phyloP scores from a whole-genome alignment of 164 flowering plant genomes.

The Taxillus chinensis region DNA sequence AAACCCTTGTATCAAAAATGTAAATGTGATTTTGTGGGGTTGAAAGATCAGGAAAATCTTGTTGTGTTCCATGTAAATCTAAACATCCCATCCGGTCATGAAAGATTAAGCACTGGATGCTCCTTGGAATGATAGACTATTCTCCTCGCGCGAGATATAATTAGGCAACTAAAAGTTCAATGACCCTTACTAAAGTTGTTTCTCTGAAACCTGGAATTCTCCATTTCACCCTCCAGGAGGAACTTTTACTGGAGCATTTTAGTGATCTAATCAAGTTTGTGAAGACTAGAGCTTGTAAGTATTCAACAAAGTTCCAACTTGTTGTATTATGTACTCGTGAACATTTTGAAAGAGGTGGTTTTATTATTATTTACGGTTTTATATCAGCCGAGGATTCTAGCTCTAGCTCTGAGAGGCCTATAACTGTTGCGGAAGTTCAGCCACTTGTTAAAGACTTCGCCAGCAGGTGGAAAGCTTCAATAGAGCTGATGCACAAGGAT shows the following conservation, averaged over 20 bases:
- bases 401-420: slow-evolving; percentile 48
- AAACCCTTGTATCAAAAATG: too few species aligned
- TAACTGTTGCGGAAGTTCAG: slow-evolving; percentile 72
- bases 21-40: too few species aligned
- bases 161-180: too few species aligned
- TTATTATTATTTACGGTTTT: slow-evolving; percentile 10
- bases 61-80: too few species aligned
- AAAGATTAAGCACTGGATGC: too few species aligned
- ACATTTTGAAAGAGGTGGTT: not conserved
- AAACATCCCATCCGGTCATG: too few species aligned
- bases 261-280: slow-evolving; percentile 81
- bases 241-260: slow-evolving; percentile 84
- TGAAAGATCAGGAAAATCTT: too few species aligned
- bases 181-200: too few species aligned
- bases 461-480: slow-evolving; percentile 89
- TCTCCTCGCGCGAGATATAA: too few species aligned
- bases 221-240: slow-evolving; percentile 59
- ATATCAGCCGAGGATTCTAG: slow-evolving; percentile 73
- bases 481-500: slow-evolving; percentile 96
- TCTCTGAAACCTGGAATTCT: not conserved
- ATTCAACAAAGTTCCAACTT: not conserved
- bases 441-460: slow-evolving; percentile 92
- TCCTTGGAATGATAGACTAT: too few species aligned
- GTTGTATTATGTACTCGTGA: not conserved
- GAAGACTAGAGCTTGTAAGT: slow-evolving; percentile 83